phyloP scores from a whole-genome alignment of 2,329 filamentous ascomycete species.

The Cladophialophora immunda region DNA sequence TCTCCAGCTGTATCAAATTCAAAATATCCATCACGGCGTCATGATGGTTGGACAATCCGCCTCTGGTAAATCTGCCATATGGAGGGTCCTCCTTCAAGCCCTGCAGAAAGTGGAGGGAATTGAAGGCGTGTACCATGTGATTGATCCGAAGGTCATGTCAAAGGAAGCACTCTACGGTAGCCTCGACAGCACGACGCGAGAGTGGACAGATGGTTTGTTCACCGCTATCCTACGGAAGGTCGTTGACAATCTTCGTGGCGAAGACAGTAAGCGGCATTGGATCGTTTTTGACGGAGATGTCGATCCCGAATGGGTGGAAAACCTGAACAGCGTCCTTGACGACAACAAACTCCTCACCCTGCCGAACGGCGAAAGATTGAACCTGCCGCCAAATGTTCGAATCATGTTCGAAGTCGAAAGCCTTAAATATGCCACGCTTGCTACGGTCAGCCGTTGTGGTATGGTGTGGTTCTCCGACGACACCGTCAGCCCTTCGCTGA shows the following conservation, averaged over 20 bases:
- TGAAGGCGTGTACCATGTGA: constrained; percentile 95
- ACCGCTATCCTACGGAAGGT: constrained; percentile 98
- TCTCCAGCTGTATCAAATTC: constrained; percentile 96
- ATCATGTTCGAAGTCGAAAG: constrained; percentile 99
- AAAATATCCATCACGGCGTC: constrained; percentile 96
- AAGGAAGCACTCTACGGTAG: constrained; percentile 97
- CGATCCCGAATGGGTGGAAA: constrained; percentile 99
- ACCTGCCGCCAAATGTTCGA: constrained; percentile 90
- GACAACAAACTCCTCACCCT: constrained; percentile 98
- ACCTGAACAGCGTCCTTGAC: constrained; percentile 98
- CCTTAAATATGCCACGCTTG: constrained; percentile 94
- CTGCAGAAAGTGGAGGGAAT: constrained; percentile 88
- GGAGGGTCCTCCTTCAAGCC: constrained; percentile 90
- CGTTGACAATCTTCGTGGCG: constrained; percentile 96
- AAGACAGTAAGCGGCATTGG: constrained; percentile 97
- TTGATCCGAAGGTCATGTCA: constrained; percentile 99
- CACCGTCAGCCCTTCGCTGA: constrained; percentile 90
- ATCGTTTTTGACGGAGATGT: constrained; percentile 99
- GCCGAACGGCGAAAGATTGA: constrained; percentile 97
- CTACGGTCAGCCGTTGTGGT: constrained; percentile 98
- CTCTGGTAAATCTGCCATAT: constrained; percentile 95
- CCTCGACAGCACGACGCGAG: constrained; percentile 93
- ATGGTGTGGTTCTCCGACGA: constrained; percentile 99
- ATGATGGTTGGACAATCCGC: constrained; percentile 99
- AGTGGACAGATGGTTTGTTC: constrained; percentile 99